These are phyloP conservation scores for Aspergillus neotritici DNA, from an alignment of 2,329 filamentous ascomycete genomes.

Conservation along the genomic window DNA sequence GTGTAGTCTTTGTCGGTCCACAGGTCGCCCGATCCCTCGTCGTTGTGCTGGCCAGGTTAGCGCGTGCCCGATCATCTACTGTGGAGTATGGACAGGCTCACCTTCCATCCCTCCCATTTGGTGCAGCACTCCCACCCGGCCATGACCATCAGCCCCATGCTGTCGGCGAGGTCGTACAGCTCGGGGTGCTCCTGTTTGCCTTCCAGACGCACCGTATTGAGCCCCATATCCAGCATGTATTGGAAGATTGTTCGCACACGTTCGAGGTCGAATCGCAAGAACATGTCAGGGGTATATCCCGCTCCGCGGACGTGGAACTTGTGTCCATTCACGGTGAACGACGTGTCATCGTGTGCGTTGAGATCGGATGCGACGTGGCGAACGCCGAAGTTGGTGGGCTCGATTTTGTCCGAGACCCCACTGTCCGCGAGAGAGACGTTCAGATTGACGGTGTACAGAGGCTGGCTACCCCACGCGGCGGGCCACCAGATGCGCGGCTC, in stretches of 20 bases:
- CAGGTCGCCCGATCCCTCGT: constrained; percentile 42
- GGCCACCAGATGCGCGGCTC: constrained; percentile 58
- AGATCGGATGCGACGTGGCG: constrained; percentile 50
- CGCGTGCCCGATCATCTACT: background rate
- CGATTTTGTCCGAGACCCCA: constrained; percentile 30
- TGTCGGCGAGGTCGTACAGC: constrained; percentile 55
- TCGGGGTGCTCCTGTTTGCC: constrained; percentile 60
- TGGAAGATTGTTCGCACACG: constrained; percentile 48
- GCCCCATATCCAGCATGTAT: constrained; percentile 55
- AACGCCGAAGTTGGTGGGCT: constrained; percentile 46
- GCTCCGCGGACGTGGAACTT: constrained; percentile 58
- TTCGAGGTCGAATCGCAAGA: constrained; percentile 51
- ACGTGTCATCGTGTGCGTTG: constrained; percentile 50
- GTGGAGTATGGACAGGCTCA: constrained; percentile 5
- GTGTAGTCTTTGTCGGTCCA: constrained; percentile 53
- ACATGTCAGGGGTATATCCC: constrained; percentile 58
- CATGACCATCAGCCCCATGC: constrained; percentile 57
- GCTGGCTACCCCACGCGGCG: constrained; percentile 53
- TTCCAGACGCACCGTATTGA: constrained; percentile 60
- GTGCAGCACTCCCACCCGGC: constrained; percentile 63
- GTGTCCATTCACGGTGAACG: constrained; percentile 52
- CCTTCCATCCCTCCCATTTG: constrained; percentile 60
- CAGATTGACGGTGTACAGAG: constrained; percentile 43
- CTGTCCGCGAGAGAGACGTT: constrained; percentile 19
- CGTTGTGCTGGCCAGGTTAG: constrained; percentile 46